A percentile compares a stretch with the other conserved stretches of the same genome.
phyloP scores from a whole-genome alignment of 2,329 filamentous ascomycete species.

The Aspergillus arachidicola region DNA sequence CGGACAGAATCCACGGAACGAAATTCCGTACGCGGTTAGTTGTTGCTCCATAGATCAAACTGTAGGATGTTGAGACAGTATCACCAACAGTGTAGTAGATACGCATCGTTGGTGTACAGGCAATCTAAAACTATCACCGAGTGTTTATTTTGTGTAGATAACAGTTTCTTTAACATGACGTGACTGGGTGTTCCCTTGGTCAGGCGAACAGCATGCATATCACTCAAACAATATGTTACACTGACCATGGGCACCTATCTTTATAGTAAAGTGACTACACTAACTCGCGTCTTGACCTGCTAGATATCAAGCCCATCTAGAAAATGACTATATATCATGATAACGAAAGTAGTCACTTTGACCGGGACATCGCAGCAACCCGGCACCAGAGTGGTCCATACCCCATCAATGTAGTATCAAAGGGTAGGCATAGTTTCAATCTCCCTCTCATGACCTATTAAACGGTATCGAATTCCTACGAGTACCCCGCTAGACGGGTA shows the following conservation, averaged over 20 bases:
- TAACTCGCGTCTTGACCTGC: fast-evolving
- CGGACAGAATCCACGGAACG: too few species aligned
- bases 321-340: neutral
- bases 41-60: neutral
- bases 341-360: neutral
- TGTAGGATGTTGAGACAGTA: neutral
- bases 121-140: neutral
- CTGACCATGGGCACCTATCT: neutral
- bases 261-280: neutral
- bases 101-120: neutral
- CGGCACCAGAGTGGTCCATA: neutral
- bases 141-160: neutral
- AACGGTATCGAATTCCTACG: neutral
- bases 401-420: neutral
- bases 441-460: neutral
- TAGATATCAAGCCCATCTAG: neutral
- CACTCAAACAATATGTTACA: neutral
- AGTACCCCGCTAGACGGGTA: too few species aligned
- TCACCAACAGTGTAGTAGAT: neutral
- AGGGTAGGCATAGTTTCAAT: neutral
- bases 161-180: neutral
- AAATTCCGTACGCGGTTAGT: neutral
- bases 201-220: too few species aligned
- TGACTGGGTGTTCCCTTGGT: neutral
- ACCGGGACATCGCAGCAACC: neutral